phyloP scores from a whole-genome alignment of 176 grass and related monocot species.

The Carex cristatella region DNA sequence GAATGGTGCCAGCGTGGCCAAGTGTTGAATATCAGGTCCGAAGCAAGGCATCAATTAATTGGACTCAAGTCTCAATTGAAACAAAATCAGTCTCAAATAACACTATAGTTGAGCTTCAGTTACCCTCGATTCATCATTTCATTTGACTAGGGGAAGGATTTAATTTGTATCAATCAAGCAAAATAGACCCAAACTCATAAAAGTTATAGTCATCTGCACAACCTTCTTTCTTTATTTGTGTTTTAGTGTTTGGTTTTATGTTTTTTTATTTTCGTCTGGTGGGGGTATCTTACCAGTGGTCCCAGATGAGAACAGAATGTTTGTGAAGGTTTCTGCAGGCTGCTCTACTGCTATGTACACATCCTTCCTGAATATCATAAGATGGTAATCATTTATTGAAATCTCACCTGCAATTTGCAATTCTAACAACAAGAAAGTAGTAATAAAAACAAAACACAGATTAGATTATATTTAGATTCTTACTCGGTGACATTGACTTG shows the following conservation, averaged over 20 bases:
- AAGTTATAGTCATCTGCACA: neutral
- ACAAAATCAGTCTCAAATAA: neutral
- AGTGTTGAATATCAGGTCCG: neutral
- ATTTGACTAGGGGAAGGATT: neutral
- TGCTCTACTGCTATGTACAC: conserved; percentile 50
- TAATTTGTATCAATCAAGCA: neutral
- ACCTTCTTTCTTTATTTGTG: neutral
- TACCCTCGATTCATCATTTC: neutral
- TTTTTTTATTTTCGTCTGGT: neutral
- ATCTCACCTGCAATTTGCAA: too few relatives aligned
- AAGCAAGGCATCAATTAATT: neutral
- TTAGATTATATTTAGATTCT: conserved; percentile 23
- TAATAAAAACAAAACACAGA: conserved; percentile 12
- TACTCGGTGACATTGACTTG: conserved; percentile 46
- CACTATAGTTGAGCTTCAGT: neutral
- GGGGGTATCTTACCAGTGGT: conserved; percentile 59
- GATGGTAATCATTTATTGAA: neutral
- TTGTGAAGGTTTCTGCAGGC: conserved; percentile 70
- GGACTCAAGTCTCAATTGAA: neutral
- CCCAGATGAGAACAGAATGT: conserved; percentile 89
- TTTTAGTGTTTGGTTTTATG: neutral
- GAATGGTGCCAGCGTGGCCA: neutral
- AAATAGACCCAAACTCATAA: neutral
- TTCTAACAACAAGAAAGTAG: neutral
- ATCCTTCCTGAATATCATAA: conserved; percentile 44